Conservation (phyloP, 2,329 filamentous ascomycete genomes). For the Lecanicillium sp. region DNA sequence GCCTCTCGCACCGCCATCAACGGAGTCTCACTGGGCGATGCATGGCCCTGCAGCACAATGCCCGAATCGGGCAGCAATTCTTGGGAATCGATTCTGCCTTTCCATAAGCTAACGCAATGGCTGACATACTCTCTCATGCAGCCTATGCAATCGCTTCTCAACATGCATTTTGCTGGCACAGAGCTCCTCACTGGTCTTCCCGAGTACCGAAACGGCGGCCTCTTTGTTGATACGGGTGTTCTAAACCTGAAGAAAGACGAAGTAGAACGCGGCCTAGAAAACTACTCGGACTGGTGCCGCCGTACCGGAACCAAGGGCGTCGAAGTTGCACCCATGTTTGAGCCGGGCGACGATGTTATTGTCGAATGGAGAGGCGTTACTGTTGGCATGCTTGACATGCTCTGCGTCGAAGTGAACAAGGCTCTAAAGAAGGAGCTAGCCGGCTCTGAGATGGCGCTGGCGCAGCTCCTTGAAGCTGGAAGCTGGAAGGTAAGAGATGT, state of each 20-base stretch:
- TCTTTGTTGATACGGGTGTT: slow-evolving; percentile 78
- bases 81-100: slow-evolving; percentile 78
- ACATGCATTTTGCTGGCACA: slow-evolving; percentile 71
- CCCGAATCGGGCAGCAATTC: slow-evolving; percentile 48
- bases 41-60: slow-evolving; percentile 85
- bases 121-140: slow-evolving; percentile 90
- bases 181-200: slow-evolving; percentile 81
- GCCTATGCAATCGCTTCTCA: slow-evolving; percentile 74
- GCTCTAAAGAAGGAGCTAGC: slow-evolving; percentile 53
- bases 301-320: slow-evolving; percentile 57
- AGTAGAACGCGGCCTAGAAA: slow-evolving; percentile 58
- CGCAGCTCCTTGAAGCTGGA: slow-evolving; percentile 89
- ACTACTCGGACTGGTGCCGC: slow-evolving; percentile 57
- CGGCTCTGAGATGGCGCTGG: slow-evolving; percentile 65
- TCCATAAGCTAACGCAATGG: slow-evolving; percentile 94
- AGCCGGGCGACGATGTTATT: slow-evolving; percentile 50
- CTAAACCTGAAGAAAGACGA: slow-evolving; percentile 67
- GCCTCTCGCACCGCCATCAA: slow-evolving; percentile 78
- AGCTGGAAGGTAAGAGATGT: slow-evolving; percentile 75
- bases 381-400: slow-evolving; percentile 48
- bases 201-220: slow-evolving; percentile 85
- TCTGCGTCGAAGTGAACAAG: slow-evolving; percentile 50
- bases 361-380: slow-evolving; percentile 61
- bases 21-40: slow-evolving; percentile 80
- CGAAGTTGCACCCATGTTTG: slow-evolving; percentile 50